These are phyloP conservation scores for Ramichloridium luteum DNA, from an alignment of 2,329 filamentous ascomycete genomes.

Conservation along the genomic window DNA sequence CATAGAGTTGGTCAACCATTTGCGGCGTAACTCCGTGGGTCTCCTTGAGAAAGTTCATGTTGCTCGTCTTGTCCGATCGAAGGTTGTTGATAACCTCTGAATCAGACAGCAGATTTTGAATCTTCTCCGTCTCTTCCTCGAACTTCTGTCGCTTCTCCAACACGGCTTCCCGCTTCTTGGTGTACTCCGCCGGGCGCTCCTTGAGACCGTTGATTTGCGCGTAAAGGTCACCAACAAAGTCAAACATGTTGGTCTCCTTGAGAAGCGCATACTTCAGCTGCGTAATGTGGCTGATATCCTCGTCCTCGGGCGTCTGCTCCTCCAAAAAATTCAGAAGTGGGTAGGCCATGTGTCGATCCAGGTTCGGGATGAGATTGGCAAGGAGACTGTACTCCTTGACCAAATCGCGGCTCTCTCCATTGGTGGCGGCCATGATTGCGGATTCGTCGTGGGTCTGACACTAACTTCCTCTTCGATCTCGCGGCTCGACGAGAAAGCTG, in stretches of 20 bases:
- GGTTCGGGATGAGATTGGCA: constrained; percentile 76
- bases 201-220: constrained; percentile 74
- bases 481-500: too few relatives aligned
- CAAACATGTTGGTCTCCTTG: constrained; percentile 97
- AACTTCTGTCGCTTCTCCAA: constrained; percentile 69
- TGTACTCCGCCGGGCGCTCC: constrained; percentile 71
- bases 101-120: constrained; percentile 72
- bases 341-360: constrained; percentile 94
- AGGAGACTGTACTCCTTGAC: constrained; percentile 67
- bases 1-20: constrained; percentile 91
- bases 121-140: constrained; percentile 78
- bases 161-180: constrained; percentile 80
- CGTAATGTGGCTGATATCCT: constrained; percentile 63
- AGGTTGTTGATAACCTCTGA: constrained; percentile 85
- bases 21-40: constrained; percentile 87
- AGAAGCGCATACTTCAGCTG: constrained; percentile 86
- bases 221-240: constrained; percentile 88
- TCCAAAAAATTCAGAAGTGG: constrained; percentile 87
- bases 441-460: too few relatives aligned
- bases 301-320: constrained; percentile 64
- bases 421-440: constrained; percentile 29
- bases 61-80: constrained; percentile 93
- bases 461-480: too few relatives aligned
- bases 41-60: constrained; percentile 96
- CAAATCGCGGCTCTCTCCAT: constrained; percentile 21